Evolutionary conservation across 2,329 filamentous ascomycete species (phyloP).

Genomic region (Erysiphe pulchra): DNA sequence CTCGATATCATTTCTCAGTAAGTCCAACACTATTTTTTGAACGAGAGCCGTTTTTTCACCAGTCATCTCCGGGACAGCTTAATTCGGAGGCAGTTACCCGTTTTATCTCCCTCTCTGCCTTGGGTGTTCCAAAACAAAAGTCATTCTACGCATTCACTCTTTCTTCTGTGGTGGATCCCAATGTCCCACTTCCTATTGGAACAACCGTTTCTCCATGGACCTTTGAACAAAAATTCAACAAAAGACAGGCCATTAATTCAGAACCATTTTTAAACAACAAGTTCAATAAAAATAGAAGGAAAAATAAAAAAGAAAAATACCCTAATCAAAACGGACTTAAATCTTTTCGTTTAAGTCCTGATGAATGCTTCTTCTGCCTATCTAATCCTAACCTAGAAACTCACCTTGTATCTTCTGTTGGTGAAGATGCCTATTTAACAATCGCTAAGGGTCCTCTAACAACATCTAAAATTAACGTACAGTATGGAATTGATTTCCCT

Average conservation of each 20-base stretch:
- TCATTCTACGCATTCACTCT: slow-evolving; percentile 57
- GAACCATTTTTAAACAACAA: slow-evolving; percentile 23
- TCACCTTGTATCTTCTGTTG: slow-evolving; percentile 78
- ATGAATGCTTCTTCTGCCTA: slow-evolving; percentile 84
- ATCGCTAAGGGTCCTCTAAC: slow-evolving; percentile 79
- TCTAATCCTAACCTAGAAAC: slow-evolving; percentile 62
- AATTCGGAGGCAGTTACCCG: slow-evolving; percentile 43
- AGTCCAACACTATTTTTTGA: slow-evolving; percentile 47
- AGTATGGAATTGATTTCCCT: slow-evolving; percentile 44
- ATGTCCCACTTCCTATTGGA: slow-evolving; percentile 36
- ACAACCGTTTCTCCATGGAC: slow-evolving; percentile 54
- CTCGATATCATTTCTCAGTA: slow-evolving; percentile 70
- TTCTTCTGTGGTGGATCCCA: slow-evolving; percentile 32
- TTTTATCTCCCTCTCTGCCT: slow-evolving; percentile 71
- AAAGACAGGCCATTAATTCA: slow-evolving; percentile 20
- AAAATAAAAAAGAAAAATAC: slow-evolving; percentile 16
- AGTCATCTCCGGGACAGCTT: slow-evolving; percentile 23
- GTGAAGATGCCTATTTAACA: slow-evolving; percentile 66
- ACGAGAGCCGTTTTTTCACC: slow-evolving; percentile 73
- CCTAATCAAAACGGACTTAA: slow-evolving; percentile 22
- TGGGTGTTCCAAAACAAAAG: slow-evolving; percentile 54
- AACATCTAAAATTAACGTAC: slow-evolving; percentile 36
- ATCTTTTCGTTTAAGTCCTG: slow-evolving; percentile 39
- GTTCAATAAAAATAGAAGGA: slow-evolving; percentile 11
- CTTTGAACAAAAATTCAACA: slow-evolving; percentile 27